Percentiles rank a stretch among this genome's conserved stretches.
phyloP scores from a whole-genome alignment of 1,284 basidiomycete species.

The Hemileia vastatrix region DNA sequence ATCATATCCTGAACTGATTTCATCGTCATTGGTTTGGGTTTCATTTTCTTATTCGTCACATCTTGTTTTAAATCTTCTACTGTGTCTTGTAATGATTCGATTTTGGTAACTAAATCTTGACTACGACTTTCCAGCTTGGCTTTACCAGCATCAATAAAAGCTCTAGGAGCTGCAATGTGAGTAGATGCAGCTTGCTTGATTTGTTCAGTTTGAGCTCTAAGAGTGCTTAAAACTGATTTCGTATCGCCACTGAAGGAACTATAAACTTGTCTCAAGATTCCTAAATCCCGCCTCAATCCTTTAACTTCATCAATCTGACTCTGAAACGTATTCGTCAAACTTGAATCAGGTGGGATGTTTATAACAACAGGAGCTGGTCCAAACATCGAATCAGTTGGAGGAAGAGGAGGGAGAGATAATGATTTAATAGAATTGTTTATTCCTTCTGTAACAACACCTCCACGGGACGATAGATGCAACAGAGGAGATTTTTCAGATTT shows the following conservation, averaged over 20 bases:
- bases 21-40: conserved; percentile 66
- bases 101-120: conserved; percentile 79
- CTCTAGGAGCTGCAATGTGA: conserved; percentile 67
- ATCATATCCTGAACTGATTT: conserved; percentile 67
- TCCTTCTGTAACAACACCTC: too few relatives aligned
- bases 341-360: too few relatives aligned
- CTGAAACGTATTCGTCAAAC: conserved; percentile 70
- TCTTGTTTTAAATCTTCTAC: conserved; percentile 86
- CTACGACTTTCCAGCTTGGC: conserved; percentile 74
- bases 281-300: conserved; percentile 81
- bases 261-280: conserved; percentile 85
- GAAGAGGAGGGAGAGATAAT: too few relatives aligned
- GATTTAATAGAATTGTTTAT: too few relatives aligned
- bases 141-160: conserved; percentile 84
- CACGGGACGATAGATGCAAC: too few relatives aligned
- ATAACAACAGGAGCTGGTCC: too few relatives aligned
- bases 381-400: too few relatives aligned
- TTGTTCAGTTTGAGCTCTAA: conserved; percentile 71
- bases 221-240: conserved; percentile 65
- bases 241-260: conserved; percentile 83
- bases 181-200: conserved; percentile 75
- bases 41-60: conserved; percentile 77
- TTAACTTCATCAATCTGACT: conserved; percentile 90
- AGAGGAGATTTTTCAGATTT: conserved; percentile 46
- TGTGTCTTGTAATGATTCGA: conserved; percentile 86